Percentiles rank a stretch among this genome's conserved stretches.
phyloP scores from a whole-genome alignment of 805 yeast genomes.

The Babjeviella inositovora region DNA sequence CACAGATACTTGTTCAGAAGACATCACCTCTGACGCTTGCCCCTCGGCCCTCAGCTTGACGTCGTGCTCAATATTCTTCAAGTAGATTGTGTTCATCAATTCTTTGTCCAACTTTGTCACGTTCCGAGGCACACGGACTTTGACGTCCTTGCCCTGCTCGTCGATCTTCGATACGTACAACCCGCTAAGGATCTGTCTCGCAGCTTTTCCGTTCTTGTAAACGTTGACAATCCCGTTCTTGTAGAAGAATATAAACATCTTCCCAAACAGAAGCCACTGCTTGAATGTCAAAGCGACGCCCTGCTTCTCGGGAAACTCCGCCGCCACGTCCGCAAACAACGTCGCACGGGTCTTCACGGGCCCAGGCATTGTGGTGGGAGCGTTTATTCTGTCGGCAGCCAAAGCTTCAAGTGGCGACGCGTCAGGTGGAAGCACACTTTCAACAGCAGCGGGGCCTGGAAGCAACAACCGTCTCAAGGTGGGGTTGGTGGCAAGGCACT shows the following conservation, averaged over 20 bases:
- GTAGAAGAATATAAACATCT: slow-evolving; percentile 32
- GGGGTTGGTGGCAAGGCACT: no score
- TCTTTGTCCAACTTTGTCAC: slow-evolving; percentile 17
- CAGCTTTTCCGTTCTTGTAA: slow-evolving; percentile 23
- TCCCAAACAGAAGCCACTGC: slow-evolving; percentile 26
- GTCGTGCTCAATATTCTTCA: slow-evolving; percentile 17
- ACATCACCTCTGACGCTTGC: slow-evolving; percentile 3
- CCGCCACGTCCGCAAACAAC: slow-evolving; percentile 9
- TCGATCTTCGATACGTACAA: slow-evolving; percentile 9
- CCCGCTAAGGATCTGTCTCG: slow-evolving; percentile 9
- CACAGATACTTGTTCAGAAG: slow-evolving; percentile 5
- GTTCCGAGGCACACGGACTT: slow-evolving; percentile 9
- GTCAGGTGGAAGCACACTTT: no score
- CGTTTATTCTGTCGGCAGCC: slow-evolving; percentile 49
- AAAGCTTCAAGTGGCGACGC: slow-evolving; percentile 11
- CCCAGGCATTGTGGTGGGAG: slow-evolving; percentile 58
- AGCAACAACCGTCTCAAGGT: no score
- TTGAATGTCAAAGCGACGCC: slow-evolving; percentile 11
- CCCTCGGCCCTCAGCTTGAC: slow-evolving; percentile 9
- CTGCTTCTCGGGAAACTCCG: slow-evolving; percentile 5
- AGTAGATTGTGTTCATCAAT: slow-evolving; percentile 16
- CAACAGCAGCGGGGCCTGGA: no score
- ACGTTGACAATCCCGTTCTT: slow-evolving; percentile 39
- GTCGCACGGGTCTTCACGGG: slow-evolving; percentile 9
- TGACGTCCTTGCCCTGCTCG: slow-evolving; percentile 6